Percentiles rank a stretch among this genome's conserved stretches.
These are phyloP conservation scores for Tubosaeta sp. DNA, from an alignment of 768 basidiomycete genomes.

Conservation along the genomic window DNA sequence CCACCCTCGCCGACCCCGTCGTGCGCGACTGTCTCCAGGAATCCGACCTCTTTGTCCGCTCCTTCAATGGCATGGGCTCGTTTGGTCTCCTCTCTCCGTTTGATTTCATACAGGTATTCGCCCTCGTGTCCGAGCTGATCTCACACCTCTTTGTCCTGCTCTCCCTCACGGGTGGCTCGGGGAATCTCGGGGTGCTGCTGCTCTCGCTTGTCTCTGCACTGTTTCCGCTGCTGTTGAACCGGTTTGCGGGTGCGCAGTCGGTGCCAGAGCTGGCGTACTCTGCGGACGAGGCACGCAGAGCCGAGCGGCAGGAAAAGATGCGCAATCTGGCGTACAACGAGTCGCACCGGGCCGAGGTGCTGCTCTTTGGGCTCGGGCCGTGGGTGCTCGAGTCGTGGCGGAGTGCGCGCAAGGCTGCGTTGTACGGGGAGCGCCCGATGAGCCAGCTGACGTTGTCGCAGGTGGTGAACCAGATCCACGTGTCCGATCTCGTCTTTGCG, in stretches of 20 bases:
- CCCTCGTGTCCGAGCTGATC: conserved; percentile 63
- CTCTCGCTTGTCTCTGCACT: conserved; percentile 59
- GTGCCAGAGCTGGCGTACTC: conserved; percentile 44
- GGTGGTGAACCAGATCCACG: conserved; percentile 51
- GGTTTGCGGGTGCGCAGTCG: conserved; percentile 40
- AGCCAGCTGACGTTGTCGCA: conserved; percentile 40
- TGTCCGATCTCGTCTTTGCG: conserved; percentile 60
- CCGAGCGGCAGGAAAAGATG: conserved; percentile 71
- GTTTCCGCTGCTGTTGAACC: conserved; percentile 56
- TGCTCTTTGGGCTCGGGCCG: conserved; percentile 76
- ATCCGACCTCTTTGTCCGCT: conserved; percentile 80
- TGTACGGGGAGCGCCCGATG: conserved; percentile 50
- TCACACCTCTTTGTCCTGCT: conserved; percentile 68
- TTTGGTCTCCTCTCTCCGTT: conserved; percentile 80
- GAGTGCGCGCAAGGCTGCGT: conserved; percentile 52
- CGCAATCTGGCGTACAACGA: conserved; percentile 74
- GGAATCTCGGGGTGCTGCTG: conserved; percentile 53
- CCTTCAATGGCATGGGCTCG: conserved; percentile 67
- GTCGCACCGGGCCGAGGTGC: conserved; percentile 71
- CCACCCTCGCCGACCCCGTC: conserved; percentile 69
- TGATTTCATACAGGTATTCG: conserved; percentile 71
- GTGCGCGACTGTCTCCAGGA: conserved; percentile 80
- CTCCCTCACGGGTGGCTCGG: conserved; percentile 52
- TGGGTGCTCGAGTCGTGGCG: conserved; percentile 85
- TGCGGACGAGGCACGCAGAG: conserved; percentile 56